Evolutionary conservation across 108 stramenopile genomes (phyloP), one percentile per base, ranked within the genome.

Genomic region (Fragilariopsis cylindrus): DNA sequence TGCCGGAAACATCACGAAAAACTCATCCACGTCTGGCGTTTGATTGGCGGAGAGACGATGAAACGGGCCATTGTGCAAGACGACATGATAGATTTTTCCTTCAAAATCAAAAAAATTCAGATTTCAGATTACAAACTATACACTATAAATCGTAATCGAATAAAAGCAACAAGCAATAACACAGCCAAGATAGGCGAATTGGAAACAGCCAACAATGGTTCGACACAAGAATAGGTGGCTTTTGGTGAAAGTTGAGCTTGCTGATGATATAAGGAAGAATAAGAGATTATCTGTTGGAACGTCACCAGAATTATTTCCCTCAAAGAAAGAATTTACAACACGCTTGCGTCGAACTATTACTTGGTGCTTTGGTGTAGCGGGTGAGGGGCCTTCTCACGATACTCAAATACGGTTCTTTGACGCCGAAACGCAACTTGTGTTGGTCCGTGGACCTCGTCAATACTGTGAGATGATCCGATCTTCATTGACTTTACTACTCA

Each of bases 191-290:
- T 30, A 30, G 30, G 30, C 30, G 30, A 30, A 30, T 30, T 30
- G 30, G 30, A 53, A 53, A 53, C 11, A n/a, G n/a, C n/a, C n/a
- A 30, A 76, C 42, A 8, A 88, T 91, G 90, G 90, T 91, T 21
- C 84, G 90, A 19, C 86, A 87, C 67, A 91, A 91, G 81, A 82
- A 74, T 64, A 74, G 90, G 67, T 88, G 85, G 86, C 64, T 91
- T 48, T 72, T 91, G 65, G 88, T 91, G 21, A 80, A 76, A 7
- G 55, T 77, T 85, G 53, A 88, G 87, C 39, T 87, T 78, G 46
- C 65, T 70, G 19, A 49, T 79, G 54, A 67, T n/a, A 16, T 66
- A 53, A 54, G 66, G 56, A 48, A 47, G 6, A 40, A 54, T 5
- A 7, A 47, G 5, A n/a, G 53, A 41, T 43, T 18, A 15, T 58